These are phyloP conservation scores for Moricandia arvensis DNA, from an alignment of 345 rosid genomes.

Conservation along the genomic window DNA sequence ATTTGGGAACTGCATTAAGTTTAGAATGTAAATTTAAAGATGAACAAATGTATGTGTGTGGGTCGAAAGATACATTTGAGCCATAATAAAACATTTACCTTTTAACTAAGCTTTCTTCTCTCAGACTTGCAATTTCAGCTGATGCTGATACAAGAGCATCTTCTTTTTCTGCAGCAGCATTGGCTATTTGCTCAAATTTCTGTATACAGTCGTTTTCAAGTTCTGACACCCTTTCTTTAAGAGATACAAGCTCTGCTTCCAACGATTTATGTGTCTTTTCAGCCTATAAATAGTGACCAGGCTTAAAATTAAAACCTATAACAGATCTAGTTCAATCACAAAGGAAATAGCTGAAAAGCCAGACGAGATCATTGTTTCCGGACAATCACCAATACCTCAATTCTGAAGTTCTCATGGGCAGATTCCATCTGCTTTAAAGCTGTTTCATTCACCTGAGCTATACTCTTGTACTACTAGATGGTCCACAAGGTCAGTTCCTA, in stretches of 20 bases:
- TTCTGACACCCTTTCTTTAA: conserved; percentile 67
- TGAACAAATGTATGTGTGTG: background rate
- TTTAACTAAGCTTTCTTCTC: conserved; percentile 65
- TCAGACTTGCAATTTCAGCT: conserved; percentile 64
- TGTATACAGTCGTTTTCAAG: conserved; percentile 64
- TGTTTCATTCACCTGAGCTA: conserved; percentile 88
- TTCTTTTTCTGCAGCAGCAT: conserved; percentile 64
- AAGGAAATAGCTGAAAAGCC: conserved; percentile 9
- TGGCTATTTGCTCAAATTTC: conserved; percentile 68
- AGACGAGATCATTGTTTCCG: conserved; percentile 5
- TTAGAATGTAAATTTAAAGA: conserved; percentile 13
- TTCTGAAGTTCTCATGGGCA: conserved; percentile 78
- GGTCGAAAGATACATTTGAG: background rate
- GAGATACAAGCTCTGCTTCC: conserved; percentile 68
- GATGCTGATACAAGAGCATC: conserved; percentile 64
- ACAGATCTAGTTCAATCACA: conserved; percentile 13
- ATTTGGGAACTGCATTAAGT: conserved; percentile 66
- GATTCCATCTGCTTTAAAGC: conserved; percentile 91
- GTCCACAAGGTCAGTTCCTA: conserved; percentile 19
- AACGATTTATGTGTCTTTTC: conserved; percentile 64
- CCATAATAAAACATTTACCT: conserved; percentile 39
- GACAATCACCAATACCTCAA: conserved; percentile 53
- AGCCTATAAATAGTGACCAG: conserved; percentile 45
- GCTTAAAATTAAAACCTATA: conserved; percentile 7
- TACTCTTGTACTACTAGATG: conserved; percentile 78